These are phyloP conservation scores for Saksenaea oblongispora DNA, from an alignment of 371 early-diverging fungal species.

Conservation along the genomic window DNA sequence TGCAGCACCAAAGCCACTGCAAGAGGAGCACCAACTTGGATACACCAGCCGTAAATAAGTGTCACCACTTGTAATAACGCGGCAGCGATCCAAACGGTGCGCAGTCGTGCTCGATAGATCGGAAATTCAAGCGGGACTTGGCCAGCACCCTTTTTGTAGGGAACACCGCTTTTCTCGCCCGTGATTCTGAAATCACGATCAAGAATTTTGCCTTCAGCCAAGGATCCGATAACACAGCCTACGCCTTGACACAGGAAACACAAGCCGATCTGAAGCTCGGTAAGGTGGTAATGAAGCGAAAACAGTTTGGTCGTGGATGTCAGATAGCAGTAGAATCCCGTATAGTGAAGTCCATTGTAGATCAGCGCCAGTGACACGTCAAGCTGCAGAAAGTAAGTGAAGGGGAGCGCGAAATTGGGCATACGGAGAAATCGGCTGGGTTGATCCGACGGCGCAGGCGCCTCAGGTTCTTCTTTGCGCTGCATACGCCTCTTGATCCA, in stretches of 20 bases:
- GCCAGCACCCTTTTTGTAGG: constrained; percentile 11
- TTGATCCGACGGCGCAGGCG: not conserved
- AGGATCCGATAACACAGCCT: constrained; percentile 33
- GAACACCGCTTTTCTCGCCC: constrained; percentile 13
- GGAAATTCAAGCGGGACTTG: constrained; percentile 25
- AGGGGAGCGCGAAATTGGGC: not conserved
- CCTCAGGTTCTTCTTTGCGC: not conserved
- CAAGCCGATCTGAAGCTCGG: constrained; percentile 33
- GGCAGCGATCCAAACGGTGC: constrained; percentile 22
- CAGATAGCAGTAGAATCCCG: constrained; percentile 23
- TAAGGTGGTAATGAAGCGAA: constrained; percentile 17
- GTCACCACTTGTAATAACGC: constrained; percentile 14
- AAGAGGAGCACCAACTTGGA: constrained; percentile 23
- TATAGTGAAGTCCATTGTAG: constrained; percentile 19
- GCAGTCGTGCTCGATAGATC: constrained; percentile 30
- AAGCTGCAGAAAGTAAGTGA: not conserved
- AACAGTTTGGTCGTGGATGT: constrained; percentile 30
- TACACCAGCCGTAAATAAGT: constrained; percentile 34
- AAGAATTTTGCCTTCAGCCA: constrained; percentile 25
- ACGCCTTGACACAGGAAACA: constrained; percentile 35
- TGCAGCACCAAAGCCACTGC: constrained; percentile 31
- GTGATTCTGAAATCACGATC: constrained; percentile 32
- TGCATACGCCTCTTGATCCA: constrained; percentile 8
- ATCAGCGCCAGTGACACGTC: constrained; percentile 21
- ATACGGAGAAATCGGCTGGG: not conserved